These are phyloP conservation scores for Boletellus ananas DNA, from an alignment of 768 basidiomycete genomes.

Conservation along the genomic window DNA sequence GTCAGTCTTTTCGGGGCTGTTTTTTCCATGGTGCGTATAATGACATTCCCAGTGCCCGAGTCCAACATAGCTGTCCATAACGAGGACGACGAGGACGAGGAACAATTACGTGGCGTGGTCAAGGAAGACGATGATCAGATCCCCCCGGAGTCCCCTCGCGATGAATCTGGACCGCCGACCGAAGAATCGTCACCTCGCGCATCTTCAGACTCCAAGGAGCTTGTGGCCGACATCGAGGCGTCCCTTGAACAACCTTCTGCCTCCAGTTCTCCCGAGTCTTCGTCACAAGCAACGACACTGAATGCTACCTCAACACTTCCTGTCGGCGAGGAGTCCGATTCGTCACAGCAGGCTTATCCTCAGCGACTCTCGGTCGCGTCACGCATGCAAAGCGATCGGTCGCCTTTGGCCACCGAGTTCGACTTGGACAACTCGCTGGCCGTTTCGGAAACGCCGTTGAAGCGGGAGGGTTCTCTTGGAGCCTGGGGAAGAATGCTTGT, in stretches of 20 bases:
- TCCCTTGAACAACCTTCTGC: conserved; percentile 48
- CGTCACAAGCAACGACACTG: conserved; percentile 44
- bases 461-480: conserved; percentile 55
- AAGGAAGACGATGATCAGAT: conserved; percentile 47
- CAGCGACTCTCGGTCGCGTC: conserved; percentile 59
- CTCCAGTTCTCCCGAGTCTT: conserved; percentile 32
- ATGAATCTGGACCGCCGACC: conserved; percentile 44
- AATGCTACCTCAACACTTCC: conserved; percentile 38
- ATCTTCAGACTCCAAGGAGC: conserved; percentile 57
- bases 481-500: conserved; percentile 71
- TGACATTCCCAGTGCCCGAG: conserved; percentile 46
- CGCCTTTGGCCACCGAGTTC: conserved; percentile 49
- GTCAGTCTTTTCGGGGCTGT: conserved; percentile 37
- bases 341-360: conserved; percentile 52
- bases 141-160: conserved; percentile 49
- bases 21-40: conserved; percentile 4
- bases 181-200: conserved; percentile 52
- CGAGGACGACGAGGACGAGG: conserved; percentile 45
- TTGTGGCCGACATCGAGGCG: conserved; percentile 61
- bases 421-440: conserved; percentile 45
- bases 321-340: conserved; percentile 46
- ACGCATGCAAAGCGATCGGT: conserved; percentile 58
- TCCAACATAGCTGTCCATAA: conserved; percentile 61
- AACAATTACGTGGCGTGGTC: conserved; percentile 32
- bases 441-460: conserved; percentile 45